These are phyloP conservation scores for Hyphopichia buzzinii DNA, from an alignment of 1,139 yeast species.

Conservation along the genomic window DNA sequence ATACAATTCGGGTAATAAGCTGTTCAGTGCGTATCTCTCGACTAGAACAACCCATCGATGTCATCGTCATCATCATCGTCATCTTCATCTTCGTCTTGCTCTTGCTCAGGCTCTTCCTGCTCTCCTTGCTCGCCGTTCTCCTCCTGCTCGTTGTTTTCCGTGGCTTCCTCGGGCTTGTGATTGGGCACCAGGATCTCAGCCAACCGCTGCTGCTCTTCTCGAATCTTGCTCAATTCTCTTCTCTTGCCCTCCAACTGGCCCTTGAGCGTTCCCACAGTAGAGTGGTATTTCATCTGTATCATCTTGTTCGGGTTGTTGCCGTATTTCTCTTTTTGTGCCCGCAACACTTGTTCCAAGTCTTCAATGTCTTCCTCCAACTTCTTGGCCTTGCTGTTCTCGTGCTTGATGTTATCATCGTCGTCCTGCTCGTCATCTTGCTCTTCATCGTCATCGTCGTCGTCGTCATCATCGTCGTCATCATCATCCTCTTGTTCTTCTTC, in stretches of 20 bases:
- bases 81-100: slow-evolving; percentile 27
- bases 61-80: slow-evolving; percentile 46
- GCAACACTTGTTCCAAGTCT: slow-evolving; percentile 79
- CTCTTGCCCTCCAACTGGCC: slow-evolving; percentile 82
- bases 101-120: slow-evolving; percentile 27
- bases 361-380: slow-evolving; percentile 80
- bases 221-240: slow-evolving; percentile 53
- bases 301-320: slow-evolving; percentile 82
- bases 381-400: slow-evolving; percentile 60
- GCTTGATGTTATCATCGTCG: slow-evolving; percentile 23
- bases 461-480: slow-evolving; percentile 21
- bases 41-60: slow-evolving; percentile 30
- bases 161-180: slow-evolving; percentile 14
- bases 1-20: too few species aligned
- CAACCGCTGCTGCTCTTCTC: slow-evolving; percentile 25
- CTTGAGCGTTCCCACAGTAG: slow-evolving; percentile 74
- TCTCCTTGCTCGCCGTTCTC: slow-evolving; percentile 24
- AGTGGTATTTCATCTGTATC: slow-evolving; percentile 82
- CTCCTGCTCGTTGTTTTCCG: slow-evolving; percentile 15
- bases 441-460: slow-evolving; percentile 27
- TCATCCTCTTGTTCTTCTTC: slow-evolving; percentile 4
- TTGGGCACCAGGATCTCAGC: slow-evolving; percentile 19
- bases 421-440: slow-evolving; percentile 29
- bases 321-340: slow-evolving; percentile 70
- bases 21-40: neutral